Evolutionary conservation across 805 yeast genomes (phyloP).

Genomic region (Starmerella bombi): DNA sequence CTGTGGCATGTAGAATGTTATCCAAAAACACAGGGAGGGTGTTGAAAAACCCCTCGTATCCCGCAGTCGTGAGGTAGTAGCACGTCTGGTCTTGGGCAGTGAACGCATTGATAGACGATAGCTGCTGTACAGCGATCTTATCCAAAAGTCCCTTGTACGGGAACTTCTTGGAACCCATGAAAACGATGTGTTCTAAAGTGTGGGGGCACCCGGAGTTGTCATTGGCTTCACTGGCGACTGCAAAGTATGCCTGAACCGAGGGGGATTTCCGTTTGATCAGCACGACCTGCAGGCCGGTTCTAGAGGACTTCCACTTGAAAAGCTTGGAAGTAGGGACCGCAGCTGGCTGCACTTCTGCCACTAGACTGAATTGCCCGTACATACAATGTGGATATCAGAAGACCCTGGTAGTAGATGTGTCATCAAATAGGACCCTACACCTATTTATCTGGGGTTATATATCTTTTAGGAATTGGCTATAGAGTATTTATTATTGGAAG

Average conservation of each 20-base stretch:
- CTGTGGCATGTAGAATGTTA: constrained; percentile 70
- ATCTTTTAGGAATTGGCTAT: background rate
- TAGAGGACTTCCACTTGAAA: constrained; percentile 55
- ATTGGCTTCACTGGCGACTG: constrained; percentile 83
- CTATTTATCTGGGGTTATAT: background rate
- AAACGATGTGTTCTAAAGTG: constrained; percentile 83
- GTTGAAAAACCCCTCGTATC: constrained; percentile 85
- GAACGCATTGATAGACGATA: constrained; percentile 91
- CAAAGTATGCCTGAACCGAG: constrained; percentile 78
- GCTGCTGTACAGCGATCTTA: constrained; percentile 67
- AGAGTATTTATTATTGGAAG: too few species aligned
- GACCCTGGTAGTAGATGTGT: background rate
- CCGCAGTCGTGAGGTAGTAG: constrained; percentile 81
- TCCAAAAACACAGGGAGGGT: constrained; percentile 82
- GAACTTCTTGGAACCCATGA: constrained; percentile 81
- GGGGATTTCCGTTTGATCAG: constrained; percentile 73
- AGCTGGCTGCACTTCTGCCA: constrained; percentile 18
- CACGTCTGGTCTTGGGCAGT: constrained; percentile 93
- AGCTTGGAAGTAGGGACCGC: constrained; percentile 20
- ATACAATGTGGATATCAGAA: background rate
- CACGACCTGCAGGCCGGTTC: constrained; percentile 74
- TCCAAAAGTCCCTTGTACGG: constrained; percentile 90
- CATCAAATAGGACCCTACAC: background rate
- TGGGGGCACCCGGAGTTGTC: constrained; percentile 91
- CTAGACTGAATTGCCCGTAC: constrained; percentile 11